Evolutionary conservation across 768 basidiomycete genomes (phyloP).

Genomic region (Dioszegia crocea): DNA sequence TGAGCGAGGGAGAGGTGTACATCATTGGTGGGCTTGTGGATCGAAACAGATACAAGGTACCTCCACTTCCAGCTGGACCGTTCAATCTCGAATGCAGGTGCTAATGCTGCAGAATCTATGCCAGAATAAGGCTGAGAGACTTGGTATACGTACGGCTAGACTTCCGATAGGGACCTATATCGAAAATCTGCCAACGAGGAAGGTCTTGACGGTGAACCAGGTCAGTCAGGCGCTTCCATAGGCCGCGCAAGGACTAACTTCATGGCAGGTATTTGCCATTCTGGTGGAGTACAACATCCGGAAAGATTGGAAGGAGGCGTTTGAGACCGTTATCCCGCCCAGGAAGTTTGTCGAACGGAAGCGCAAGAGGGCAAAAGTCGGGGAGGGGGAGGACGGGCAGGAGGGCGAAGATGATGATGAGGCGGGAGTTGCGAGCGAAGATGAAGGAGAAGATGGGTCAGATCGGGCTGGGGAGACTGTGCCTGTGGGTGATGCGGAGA

Average conservation of each 20-base stretch:
- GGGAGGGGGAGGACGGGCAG: not conserved
- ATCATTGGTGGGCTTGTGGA: slow-evolving; percentile 95
- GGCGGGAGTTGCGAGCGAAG: not conserved
- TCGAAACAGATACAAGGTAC: slow-evolving; percentile 90
- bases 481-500: not conserved
- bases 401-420: not conserved
- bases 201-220: slow-evolving; percentile 96
- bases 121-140: slow-evolving; percentile 71
- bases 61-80: slow-evolving; percentile 3
- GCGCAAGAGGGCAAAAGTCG: slow-evolving; percentile 1
- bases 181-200: slow-evolving; percentile 76
- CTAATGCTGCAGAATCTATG: slow-evolving; percentile 69
- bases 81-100: not conserved
- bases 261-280: slow-evolving; percentile 71
- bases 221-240: slow-evolving; percentile 50
- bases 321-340: slow-evolving; percentile 84
- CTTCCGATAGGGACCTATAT: slow-evolving; percentile 93
- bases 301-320: slow-evolving; percentile 76
- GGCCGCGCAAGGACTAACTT: not conserved
- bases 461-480: not conserved
- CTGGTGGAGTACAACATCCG: slow-evolving; percentile 83
- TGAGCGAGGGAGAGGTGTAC: slow-evolving; percentile 79
- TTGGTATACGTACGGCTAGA: slow-evolving; percentile 75
- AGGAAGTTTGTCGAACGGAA: slow-evolving; percentile 63
- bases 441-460: not conserved